A percentile compares a stretch with the other conserved stretches of the same genome.
phyloP scores from a whole-genome alignment of 129 eudicot species.

The Flaveria linearis region DNA sequence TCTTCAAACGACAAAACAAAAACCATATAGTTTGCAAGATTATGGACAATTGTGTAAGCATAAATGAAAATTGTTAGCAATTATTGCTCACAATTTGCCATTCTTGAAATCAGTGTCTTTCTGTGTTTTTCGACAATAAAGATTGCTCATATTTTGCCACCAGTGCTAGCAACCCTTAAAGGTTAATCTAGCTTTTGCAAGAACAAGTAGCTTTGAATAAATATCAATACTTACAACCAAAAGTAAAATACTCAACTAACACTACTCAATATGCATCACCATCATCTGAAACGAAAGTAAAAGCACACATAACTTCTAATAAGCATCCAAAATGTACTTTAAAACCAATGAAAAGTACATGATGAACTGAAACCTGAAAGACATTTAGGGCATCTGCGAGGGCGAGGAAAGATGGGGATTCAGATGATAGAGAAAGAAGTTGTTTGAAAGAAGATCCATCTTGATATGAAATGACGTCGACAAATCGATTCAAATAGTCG shows the following conservation, averaged over 20 bases:
- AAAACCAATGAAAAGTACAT: background rate
- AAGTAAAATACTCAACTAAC: background rate
- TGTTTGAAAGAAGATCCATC: slow-evolving; percentile 68
- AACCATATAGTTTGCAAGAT: background rate
- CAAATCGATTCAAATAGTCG: slow-evolving; percentile 70
- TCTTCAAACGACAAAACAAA: background rate
- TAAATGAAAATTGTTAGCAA: background rate
- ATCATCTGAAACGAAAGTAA: background rate
- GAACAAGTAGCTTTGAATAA: background rate
- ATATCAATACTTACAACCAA: no score
- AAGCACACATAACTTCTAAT: background rate
- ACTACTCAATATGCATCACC: no score
- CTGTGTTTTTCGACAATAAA: background rate
- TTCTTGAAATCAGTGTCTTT: background rate
- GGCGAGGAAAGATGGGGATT: slow-evolving; percentile 59
- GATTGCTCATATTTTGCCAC: background rate
- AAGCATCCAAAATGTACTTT: background rate
- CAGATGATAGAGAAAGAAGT: slow-evolving; percentile 76
- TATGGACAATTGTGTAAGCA: background rate
- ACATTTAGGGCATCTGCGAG: slow-evolving; percentile 86
- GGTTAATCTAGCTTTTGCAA: background rate
- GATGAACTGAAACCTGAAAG: slow-evolving; percentile 54
- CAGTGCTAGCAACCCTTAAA: background rate
- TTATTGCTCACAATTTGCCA: slow-evolving; percentile 4
- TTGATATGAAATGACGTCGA: slow-evolving; percentile 82